Percentiles rank a stretch among this genome's conserved stretches.
phyloP scores from a whole-genome alignment of 306 rosid species.

The Fragaria nilgerrensis region DNA sequence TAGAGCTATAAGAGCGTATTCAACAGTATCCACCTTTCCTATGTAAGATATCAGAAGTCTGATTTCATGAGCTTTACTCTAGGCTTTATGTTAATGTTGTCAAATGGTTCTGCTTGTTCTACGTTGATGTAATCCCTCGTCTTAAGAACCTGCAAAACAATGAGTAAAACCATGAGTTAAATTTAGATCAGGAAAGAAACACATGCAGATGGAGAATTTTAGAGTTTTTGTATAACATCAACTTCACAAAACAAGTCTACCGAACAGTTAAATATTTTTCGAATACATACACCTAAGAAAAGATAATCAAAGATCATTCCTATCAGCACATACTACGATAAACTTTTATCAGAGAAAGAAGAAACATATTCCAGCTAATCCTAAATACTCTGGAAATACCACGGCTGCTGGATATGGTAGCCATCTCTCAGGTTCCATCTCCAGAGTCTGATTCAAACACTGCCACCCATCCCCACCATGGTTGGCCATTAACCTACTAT shows the following conservation, averaged over 20 bases:
- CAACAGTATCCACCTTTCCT: conserved; percentile 60
- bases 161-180: conserved; percentile 7
- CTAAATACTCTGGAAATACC: not conserved
- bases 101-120: conserved; percentile 77
- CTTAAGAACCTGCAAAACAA: conserved; percentile 83
- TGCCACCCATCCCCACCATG: too few relatives aligned
- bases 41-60: conserved; percentile 63
- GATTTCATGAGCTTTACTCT: conserved; percentile 81
- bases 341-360: not conserved
- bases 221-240: not conserved
- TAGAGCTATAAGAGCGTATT: conserved; percentile 35
- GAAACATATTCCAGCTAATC: not conserved
- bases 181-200: not conserved
- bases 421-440: not conserved
- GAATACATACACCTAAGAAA: not conserved
- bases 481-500: too few relatives aligned
- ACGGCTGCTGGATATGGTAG: not conserved
- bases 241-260: conserved; percentile 2
- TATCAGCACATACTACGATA: not conserved
- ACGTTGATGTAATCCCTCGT: conserved; percentile 90
- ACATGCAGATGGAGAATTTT: not conserved
- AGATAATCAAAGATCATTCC: not conserved
- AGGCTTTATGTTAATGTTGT: conserved; percentile 61
- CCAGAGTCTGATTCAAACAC: not conserved
- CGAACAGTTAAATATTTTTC: not conserved